Conservation (phyloP, 441 rosid species). For the Corymbia calophylla region DNA sequence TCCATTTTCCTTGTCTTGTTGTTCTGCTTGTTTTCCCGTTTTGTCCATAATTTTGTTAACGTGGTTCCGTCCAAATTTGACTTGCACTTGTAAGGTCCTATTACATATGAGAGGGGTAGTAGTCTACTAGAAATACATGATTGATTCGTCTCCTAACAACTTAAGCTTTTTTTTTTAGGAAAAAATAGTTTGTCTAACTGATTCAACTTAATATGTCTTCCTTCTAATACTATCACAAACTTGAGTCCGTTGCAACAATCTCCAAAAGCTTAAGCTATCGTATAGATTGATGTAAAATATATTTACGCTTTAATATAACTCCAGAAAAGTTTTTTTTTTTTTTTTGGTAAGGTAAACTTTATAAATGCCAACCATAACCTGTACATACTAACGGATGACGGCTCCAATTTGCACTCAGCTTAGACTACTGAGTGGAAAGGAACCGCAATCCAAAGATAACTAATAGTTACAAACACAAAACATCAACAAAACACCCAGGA, state of each 20-base stretch:
- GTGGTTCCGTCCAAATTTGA: not conserved
- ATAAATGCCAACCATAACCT: too few relatives aligned
- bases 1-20: not conserved
- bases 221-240: not conserved
- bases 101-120: not conserved
- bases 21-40: not conserved
- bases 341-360: too few relatives aligned
- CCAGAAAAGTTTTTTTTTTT: not conserved
- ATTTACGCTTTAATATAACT: not conserved
- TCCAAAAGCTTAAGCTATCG: not conserved
- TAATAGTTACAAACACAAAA: too few relatives aligned
- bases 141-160: not conserved
- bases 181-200: not conserved
- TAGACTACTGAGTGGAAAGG: too few relatives aligned
- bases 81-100: not conserved
- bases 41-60: not conserved
- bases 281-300: not conserved
- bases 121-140: not conserved
- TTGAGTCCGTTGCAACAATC: not conserved
- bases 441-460: too few relatives aligned
- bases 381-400: too few relatives aligned
- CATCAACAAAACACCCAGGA: too few relatives aligned
- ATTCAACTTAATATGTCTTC: not conserved
- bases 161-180: not conserved
- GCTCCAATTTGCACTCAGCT: too few relatives aligned